Percentiles rank a stretch among this genome's conserved stretches.
Conservation (phyloP, 1,139 yeast species). For the Taiozyma sp. region DNA sequence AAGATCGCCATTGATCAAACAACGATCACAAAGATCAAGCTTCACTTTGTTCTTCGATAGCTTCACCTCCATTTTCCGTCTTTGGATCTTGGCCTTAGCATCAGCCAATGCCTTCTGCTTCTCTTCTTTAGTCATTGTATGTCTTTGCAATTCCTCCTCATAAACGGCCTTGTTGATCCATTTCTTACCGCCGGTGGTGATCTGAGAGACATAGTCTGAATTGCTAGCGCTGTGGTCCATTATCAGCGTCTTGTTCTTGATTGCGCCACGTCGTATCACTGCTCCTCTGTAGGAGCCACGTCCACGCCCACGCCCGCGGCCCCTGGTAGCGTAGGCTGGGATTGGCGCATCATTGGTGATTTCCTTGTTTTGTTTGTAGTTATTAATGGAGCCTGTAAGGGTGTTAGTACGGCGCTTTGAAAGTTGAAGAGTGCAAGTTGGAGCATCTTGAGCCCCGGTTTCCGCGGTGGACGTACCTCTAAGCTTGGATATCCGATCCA, state of each 20-base stretch:
- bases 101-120: slow-evolving; percentile 14
- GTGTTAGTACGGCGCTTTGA: background rate
- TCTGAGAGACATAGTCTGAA: slow-evolving; percentile 27
- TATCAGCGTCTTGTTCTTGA: slow-evolving; percentile 28
- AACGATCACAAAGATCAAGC: slow-evolving; percentile 34
- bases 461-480: slow-evolving; percentile 6
- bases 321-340: slow-evolving; percentile 4
- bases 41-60: slow-evolving; percentile 26
- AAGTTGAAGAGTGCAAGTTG: background rate
- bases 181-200: slow-evolving; percentile 33
- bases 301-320: slow-evolving; percentile 1
- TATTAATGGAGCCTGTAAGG: slow-evolving; percentile 8
- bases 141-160: slow-evolving; percentile 29
- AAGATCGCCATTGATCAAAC: slow-evolving; percentile 29
- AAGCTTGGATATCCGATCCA: slow-evolving; percentile 9
- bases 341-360: slow-evolving; percentile 1
- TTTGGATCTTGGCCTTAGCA: slow-evolving; percentile 9
- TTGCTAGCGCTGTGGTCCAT: slow-evolving; percentile 18
- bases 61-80: slow-evolving; percentile 17
- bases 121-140: slow-evolving; percentile 22
- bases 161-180: slow-evolving; percentile 33
- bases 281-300: slow-evolving; percentile 9
- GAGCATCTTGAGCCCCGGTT: background rate
- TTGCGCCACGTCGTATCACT: slow-evolving; percentile 9
- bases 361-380: slow-evolving; percentile 4